A percentile compares a stretch with the other conserved stretches of the same genome.
Conservation (phyloP, 192 early-diverging fungal species). For the Linnemannia zychae region DNA sequence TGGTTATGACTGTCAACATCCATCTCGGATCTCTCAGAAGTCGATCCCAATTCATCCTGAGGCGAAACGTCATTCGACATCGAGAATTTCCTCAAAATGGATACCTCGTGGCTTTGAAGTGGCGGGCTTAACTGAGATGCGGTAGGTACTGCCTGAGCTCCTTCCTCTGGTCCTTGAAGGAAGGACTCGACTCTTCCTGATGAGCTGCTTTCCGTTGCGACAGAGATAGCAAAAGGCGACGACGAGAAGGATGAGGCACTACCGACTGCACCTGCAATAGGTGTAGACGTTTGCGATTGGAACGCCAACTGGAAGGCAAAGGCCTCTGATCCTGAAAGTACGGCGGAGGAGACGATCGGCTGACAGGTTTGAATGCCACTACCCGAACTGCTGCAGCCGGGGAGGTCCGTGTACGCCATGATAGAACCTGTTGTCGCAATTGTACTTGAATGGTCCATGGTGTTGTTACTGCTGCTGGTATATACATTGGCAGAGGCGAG, state of each 20-base stretch:
- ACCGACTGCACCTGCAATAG: background rate
- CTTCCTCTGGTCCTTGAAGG: background rate
- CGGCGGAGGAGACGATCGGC: background rate
- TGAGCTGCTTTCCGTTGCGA: background rate
- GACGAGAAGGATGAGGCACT: background rate
- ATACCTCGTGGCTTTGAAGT: background rate
- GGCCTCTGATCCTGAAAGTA: background rate
- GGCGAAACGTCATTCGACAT: background rate
- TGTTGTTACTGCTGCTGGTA: background rate
- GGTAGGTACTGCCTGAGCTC: background rate
- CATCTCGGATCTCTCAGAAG: constrained; percentile 1
- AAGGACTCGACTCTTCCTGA: background rate
- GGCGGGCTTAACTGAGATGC: background rate
- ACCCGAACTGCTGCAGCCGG: background rate
- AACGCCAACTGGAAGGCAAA: background rate
- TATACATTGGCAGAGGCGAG: background rate
- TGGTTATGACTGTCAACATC: background rate
- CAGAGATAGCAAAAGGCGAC: background rate
- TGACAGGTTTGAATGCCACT: background rate
- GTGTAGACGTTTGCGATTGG: background rate
- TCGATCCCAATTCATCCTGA: background rate
- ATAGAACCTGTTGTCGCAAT: background rate
- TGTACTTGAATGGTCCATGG: background rate
- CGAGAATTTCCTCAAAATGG: background rate
- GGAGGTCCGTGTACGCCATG: background rate